Percentiles rank a stretch among this genome's conserved stretches.
phyloP scores from a whole-genome alignment of 208 protist species.

The Lotmaria passim region DNA sequence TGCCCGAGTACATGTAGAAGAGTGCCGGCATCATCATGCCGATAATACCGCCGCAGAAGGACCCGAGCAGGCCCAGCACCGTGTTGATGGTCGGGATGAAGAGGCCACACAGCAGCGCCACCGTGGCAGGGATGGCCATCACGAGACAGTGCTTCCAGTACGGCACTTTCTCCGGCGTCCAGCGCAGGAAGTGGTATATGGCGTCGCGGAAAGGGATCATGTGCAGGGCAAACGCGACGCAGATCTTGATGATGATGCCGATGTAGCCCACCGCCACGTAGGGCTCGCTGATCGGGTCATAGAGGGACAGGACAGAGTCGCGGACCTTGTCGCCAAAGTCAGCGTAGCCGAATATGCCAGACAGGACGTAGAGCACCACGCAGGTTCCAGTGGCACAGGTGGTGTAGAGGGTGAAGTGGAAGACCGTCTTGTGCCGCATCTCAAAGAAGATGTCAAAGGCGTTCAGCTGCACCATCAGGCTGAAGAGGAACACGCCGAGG shows the following conservation, averaged over 20 bases:
- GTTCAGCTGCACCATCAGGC: slow-evolving; percentile 45
- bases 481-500: slow-evolving; percentile 55
- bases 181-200: slow-evolving; percentile 51
- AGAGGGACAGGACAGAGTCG: slow-evolving; percentile 51
- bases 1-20: slow-evolving; percentile 68
- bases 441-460: slow-evolving; percentile 60
- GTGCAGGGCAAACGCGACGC: slow-evolving; percentile 57
- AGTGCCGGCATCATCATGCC: slow-evolving; percentile 65
- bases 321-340: slow-evolving; percentile 54
- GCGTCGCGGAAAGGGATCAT: slow-evolving; percentile 62
- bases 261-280: slow-evolving; percentile 67
- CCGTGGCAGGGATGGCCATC: slow-evolving; percentile 27
- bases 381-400: slow-evolving; percentile 46
- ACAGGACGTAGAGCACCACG: slow-evolving; percentile 55
- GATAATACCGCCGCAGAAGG: slow-evolving; percentile 61
- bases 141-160: slow-evolving; percentile 42
- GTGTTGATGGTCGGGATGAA: slow-evolving; percentile 51
- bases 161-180: slow-evolving; percentile 27
- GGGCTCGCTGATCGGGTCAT: slow-evolving; percentile 53
- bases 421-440: slow-evolving; percentile 48
- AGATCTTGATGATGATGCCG: slow-evolving; percentile 68
- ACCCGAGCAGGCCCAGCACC: slow-evolving; percentile 53
- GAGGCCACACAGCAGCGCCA: slow-evolving; percentile 36
- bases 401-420: slow-evolving; percentile 41
- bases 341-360: slow-evolving; percentile 67